Percentiles rank a stretch among this genome's conserved stretches.
These are phyloP conservation scores for Leucocoprinus leucothites DNA, from an alignment of 768 basidiomycete species.

Conservation along the genomic window DNA sequence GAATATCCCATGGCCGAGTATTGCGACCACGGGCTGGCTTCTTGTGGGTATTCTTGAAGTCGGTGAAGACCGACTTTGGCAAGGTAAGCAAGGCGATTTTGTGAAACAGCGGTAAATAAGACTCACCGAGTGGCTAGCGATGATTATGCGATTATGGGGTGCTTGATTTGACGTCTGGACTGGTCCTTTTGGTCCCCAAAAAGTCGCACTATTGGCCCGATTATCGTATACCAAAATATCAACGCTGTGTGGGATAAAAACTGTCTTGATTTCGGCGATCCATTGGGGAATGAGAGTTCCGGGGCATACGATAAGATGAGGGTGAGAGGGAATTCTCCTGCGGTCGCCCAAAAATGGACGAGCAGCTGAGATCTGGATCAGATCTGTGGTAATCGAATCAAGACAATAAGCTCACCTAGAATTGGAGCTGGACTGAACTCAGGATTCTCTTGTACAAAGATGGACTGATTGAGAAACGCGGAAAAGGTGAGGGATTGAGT, in stretches of 20 bases:
- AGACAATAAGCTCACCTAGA: constrained; percentile 18
- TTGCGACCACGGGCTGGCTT: background rate
- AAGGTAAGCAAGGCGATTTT: constrained; percentile 7
- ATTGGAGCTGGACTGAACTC: constrained; percentile 20
- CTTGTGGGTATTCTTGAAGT: background rate
- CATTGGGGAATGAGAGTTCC: constrained; percentile 23
- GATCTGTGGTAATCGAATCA: background rate
- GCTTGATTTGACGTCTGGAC: constrained; percentile 16
- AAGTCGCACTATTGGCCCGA: constrained; percentile 1
- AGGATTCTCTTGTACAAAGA: background rate
- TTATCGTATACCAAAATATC: constrained; percentile 25
- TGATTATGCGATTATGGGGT: constrained; percentile 15
- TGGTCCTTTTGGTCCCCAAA: constrained; percentile 19
- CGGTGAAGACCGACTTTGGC: constrained; percentile 18
- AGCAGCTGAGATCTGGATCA: constrained; percentile 9
- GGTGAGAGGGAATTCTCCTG: constrained; percentile 10
- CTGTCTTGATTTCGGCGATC: constrained; percentile 17
- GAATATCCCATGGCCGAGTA: background rate
- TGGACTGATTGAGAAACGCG: constrained; percentile 17
- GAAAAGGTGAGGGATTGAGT: constrained; percentile 18
- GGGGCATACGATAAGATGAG: constrained; percentile 23
- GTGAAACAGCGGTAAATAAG: too few species aligned
- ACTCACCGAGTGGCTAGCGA: constrained; percentile 25
- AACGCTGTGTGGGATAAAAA: constrained; percentile 14
- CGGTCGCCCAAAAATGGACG: constrained; percentile 12